These are phyloP conservation scores for Adenanthera pavonina DNA, from an alignment of 306 rosid genomes.

Conservation along the genomic window DNA sequence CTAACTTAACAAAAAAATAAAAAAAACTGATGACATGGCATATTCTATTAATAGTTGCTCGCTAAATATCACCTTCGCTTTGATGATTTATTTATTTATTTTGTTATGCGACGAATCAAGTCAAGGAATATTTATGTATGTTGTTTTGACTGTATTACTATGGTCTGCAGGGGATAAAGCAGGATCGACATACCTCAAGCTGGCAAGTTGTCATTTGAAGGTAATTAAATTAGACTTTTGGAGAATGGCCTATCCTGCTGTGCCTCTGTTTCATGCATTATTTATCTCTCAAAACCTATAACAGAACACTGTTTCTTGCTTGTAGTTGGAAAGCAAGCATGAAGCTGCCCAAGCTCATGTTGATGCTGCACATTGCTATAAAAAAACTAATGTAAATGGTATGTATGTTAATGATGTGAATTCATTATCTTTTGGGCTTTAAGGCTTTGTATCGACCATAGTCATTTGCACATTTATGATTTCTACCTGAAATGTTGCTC, in stretches of 20 bases:
- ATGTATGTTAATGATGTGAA: conserved; percentile 31
- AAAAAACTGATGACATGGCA: not conserved
- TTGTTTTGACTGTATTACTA: conserved; percentile 29
- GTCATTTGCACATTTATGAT: not conserved
- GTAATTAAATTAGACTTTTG: conserved; percentile 47
- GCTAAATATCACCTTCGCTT: not conserved
- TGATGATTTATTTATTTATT: not conserved
- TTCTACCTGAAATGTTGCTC: conserved; percentile 23
- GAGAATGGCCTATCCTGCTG: conserved; percentile 21
- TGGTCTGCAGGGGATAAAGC: conserved; percentile 84
- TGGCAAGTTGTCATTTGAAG: conserved; percentile 89
- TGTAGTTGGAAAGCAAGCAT: conserved; percentile 91
- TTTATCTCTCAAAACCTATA: conserved; percentile 6
- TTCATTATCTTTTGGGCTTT: not conserved
- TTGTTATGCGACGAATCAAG: conserved; percentile 20
- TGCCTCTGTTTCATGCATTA: not conserved
- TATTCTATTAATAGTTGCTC: not conserved
- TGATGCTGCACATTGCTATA: conserved; percentile 94
- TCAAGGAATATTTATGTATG: conserved; percentile 10
- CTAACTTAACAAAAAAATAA: not conserved
- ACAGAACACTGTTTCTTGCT: conserved; percentile 26
- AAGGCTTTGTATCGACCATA: not conserved
- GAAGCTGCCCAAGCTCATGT: conserved; percentile 93
- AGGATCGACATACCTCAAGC: conserved; percentile 70
- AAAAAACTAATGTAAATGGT: conserved; percentile 77